phyloP scores from a whole-genome alignment of 805 yeast genomes.

The Zygosaccharomyces pseudorouxii region DNA sequence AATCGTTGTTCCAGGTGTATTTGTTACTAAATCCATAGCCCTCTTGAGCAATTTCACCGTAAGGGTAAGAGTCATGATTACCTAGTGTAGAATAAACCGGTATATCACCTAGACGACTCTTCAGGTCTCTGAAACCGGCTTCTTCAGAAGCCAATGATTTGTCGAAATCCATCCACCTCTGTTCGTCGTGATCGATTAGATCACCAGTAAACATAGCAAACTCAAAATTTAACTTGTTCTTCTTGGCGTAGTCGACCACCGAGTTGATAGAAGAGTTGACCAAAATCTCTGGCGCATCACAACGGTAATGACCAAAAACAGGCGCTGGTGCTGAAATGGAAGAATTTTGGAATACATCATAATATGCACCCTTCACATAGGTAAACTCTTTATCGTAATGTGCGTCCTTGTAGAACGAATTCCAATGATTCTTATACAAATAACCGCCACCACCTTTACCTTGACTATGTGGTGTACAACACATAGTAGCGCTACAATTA shows the following conservation, averaged over 20 bases:
- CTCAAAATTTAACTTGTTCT: slow-evolving; percentile 41
- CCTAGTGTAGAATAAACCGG: slow-evolving; percentile 64
- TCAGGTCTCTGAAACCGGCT: slow-evolving; percentile 48
- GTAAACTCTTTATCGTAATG: slow-evolving; percentile 28
- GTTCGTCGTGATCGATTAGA: slow-evolving; percentile 62
- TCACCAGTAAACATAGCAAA: slow-evolving; percentile 72
- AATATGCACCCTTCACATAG: slow-evolving; percentile 30
- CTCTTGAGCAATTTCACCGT: slow-evolving; percentile 60
- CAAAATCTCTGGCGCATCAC: slow-evolving; percentile 63
- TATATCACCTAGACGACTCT: slow-evolving; percentile 43
- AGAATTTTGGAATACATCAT: slow-evolving; percentile 23
- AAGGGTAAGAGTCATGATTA: slow-evolving; percentile 70
- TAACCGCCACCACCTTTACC: slow-evolving; percentile 35
- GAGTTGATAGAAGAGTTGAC: slow-evolving; percentile 53
- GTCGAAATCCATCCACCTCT: slow-evolving; percentile 43
- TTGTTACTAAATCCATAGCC: slow-evolving; percentile 41
- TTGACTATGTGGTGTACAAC: slow-evolving; percentile 53
- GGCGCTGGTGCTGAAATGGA: slow-evolving; percentile 50
- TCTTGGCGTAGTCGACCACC: slow-evolving; percentile 35
- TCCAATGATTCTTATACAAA: slow-evolving; percentile 18
- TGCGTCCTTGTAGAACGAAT: slow-evolving; percentile 30
- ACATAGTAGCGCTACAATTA: slow-evolving; percentile 52
- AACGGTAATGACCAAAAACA: slow-evolving; percentile 55
- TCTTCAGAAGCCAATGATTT: slow-evolving; percentile 52
- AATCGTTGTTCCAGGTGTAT: slow-evolving; percentile 45